Percentiles rank a stretch among this genome's conserved stretches.
phyloP scores from a whole-genome alignment of 2,329 filamentous ascomycete genomes.

The Blastomyces parvus region DNA sequence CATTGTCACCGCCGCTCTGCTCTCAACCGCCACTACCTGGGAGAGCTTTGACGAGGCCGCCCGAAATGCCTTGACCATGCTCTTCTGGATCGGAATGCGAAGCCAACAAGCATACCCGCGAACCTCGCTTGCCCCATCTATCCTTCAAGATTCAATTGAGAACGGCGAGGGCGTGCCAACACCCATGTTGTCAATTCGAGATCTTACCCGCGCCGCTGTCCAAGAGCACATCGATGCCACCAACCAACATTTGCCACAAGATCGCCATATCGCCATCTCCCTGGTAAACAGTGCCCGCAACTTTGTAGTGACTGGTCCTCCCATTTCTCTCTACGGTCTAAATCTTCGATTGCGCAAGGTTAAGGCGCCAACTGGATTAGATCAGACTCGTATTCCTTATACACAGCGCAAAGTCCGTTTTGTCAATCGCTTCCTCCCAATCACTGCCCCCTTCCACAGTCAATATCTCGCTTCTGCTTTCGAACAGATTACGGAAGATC shows the following conservation, averaged over 20 bases:
- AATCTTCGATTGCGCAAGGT: conserved; percentile 93
- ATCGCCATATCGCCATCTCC: conserved; percentile 90
- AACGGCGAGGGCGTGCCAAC: conserved; percentile 92
- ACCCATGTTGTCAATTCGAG: conserved; percentile 95
- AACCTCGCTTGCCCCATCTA: conserved; percentile 82
- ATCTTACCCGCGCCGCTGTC: conserved; percentile 76
- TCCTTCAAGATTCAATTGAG: conserved; percentile 86
- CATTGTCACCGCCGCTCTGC: conserved; percentile 84
- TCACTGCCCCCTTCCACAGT: conserved; percentile 97
- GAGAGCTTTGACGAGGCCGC: conserved; percentile 77
- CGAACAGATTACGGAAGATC: conserved; percentile 72
- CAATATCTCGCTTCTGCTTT: conserved; percentile 79
- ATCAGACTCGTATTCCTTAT: conserved; percentile 88
- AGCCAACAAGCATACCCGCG: conserved; percentile 96
- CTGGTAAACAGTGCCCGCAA: conserved; percentile 95
- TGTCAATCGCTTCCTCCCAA: conserved; percentile 91
- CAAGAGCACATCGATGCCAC: conserved; percentile 96
- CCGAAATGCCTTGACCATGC: conserved; percentile 72
- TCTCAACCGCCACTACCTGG: conserved; percentile 85
- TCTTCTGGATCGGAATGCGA: conserved; percentile 97
- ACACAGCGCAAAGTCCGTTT: conserved; percentile 96
- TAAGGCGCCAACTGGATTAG: conserved; percentile 92
- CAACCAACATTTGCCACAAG: conserved; percentile 87
- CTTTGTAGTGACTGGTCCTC: conserved; percentile 91
- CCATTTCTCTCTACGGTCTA: conserved; percentile 89